Conservation (phyloP, 2,329 filamentous ascomycete genomes). For the Reticulascus tulasneorum region DNA sequence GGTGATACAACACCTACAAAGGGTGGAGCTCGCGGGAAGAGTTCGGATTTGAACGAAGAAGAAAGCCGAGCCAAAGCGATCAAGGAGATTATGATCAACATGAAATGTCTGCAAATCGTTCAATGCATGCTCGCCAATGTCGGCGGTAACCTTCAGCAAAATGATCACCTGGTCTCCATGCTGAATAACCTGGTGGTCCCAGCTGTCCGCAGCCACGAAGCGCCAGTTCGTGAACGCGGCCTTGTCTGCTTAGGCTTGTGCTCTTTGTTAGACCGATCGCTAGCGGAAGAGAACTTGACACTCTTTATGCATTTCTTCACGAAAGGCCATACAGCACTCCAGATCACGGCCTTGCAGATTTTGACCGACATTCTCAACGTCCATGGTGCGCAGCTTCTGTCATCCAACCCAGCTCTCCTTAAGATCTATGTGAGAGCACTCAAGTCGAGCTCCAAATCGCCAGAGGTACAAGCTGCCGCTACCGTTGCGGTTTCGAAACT, state of each 20-base stretch:
- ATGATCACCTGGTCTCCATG: constrained; percentile 92
- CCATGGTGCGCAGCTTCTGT: constrained; percentile 75
- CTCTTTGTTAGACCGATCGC: constrained; percentile 83
- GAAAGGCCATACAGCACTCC: constrained; percentile 85
- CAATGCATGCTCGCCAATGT: constrained; percentile 97
- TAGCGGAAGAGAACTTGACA: constrained; percentile 86
- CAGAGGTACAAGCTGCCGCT: constrained; percentile 75
- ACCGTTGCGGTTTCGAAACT: constrained; percentile 82
- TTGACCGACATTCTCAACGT: constrained; percentile 90
- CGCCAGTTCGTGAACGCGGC: constrained; percentile 85
- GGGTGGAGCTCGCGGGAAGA: constrained; percentile 36
- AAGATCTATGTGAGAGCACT: constrained; percentile 85
- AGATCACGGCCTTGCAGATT: constrained; percentile 87
- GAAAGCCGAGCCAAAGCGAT: constrained; percentile 72
- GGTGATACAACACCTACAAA: constrained; percentile 55
- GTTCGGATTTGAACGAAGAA: constrained; percentile 53
- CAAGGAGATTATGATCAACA: constrained; percentile 91
- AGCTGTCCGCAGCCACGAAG: constrained; percentile 88
- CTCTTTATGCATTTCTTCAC: constrained; percentile 95
- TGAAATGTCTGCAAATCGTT: constrained; percentile 96
- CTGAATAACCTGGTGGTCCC: constrained; percentile 95
- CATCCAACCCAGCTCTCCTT: constrained; percentile 63
- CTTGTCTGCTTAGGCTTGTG: constrained; percentile 87
- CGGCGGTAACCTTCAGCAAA: constrained; percentile 79
- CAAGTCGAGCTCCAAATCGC: constrained; percentile 63